Evolutionary conservation across 2,329 filamentous ascomycete species (phyloP), one percentile per base, ranked within the genome.

Genomic region (Xylaria sp.): DNA sequence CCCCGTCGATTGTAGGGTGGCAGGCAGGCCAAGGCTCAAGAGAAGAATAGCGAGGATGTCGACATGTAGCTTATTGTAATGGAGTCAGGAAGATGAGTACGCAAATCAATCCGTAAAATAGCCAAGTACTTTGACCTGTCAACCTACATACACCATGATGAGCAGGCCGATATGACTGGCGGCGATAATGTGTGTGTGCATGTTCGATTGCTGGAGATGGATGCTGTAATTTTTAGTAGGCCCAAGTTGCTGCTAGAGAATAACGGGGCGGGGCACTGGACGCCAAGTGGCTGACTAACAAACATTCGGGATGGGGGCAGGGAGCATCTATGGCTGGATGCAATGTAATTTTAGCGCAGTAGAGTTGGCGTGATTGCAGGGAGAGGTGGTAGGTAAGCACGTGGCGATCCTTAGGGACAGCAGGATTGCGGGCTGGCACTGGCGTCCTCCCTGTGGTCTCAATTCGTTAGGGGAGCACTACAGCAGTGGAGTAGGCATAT

Each of bases 371-470:
- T 41, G 13, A 41, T 41, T 41, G 39, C 39, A 41, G 39, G 39
- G 39, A 41, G 39, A 41, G 39, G 9, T 41, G 39, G 39, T 41
- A 41, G 39, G 39, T 41, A n/a, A 41, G 39, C 39, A 41, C 39
- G n/a, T 41, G 39, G 39, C 39, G 12, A 6, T 41, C 39, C 39
- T 41, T 41, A 41, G 52, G 31, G 31, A 10, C 13, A 15, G 9
- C 39, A 18, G 51, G 51, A 33, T 31, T 33, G 25, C 10, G 51
- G 51, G 25, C 51, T 54, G 51, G 51, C 51, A 54, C 51, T 54
- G 52, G 52, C 52, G 28, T 56, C 52, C 52, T 56, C 52, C 52
- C 33, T 39, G 18, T 39, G 52, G 28, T 56, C 39, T n/a, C n/a
- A n/a, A n/a, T n/a, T n/a, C n/a, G n/a, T n/a, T n/a, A n/a, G n/a